A percentile compares a stretch with the other conserved stretches of the same genome.
Conservation (phyloP, 306 rosid genomes). For the Cicer arietinum region DNA sequence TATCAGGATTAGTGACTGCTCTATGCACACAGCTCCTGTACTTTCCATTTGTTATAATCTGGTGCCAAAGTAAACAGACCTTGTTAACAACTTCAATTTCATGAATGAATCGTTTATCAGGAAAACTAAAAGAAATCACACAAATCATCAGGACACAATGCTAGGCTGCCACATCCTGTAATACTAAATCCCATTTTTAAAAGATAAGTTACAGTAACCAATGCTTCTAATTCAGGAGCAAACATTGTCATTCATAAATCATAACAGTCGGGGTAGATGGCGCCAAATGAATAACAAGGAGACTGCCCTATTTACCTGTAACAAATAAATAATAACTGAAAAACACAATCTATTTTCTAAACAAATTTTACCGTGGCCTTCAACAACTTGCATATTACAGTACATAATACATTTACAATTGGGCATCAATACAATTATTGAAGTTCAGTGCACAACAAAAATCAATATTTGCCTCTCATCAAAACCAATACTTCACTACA, state of each 20-base stretch:
- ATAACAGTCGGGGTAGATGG: neutral
- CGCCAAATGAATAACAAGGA: neutral
- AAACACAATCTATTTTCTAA: neutral
- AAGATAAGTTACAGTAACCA: conserved; percentile 1
- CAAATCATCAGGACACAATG: conserved; percentile 14
- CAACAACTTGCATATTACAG: neutral
- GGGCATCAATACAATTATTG: neutral
- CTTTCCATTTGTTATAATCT: conserved; percentile 88
- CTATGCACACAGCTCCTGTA: conserved; percentile 78
- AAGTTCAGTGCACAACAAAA: neutral
- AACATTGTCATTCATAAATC: neutral
- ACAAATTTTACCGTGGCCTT: conserved; percentile 22
- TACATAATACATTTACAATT: neutral
- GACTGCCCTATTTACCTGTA: neutral
- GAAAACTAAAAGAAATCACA: conserved; percentile 25
- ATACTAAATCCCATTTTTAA: conserved; percentile 33
- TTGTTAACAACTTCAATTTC: conserved; percentile 4
- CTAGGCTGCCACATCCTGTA: conserved; percentile 19
- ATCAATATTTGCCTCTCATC: too few relatives aligned
- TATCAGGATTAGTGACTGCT: conserved; percentile 69
- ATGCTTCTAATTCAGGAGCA: conserved; percentile 3
- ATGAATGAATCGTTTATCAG: conserved; percentile 22
- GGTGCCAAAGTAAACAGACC: conserved; percentile 38
- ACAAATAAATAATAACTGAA: neutral
- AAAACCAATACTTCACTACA: neutral